Conservation (phyloP, 73 alveolate species). For the Symbiodinium pilosum region DNA sequence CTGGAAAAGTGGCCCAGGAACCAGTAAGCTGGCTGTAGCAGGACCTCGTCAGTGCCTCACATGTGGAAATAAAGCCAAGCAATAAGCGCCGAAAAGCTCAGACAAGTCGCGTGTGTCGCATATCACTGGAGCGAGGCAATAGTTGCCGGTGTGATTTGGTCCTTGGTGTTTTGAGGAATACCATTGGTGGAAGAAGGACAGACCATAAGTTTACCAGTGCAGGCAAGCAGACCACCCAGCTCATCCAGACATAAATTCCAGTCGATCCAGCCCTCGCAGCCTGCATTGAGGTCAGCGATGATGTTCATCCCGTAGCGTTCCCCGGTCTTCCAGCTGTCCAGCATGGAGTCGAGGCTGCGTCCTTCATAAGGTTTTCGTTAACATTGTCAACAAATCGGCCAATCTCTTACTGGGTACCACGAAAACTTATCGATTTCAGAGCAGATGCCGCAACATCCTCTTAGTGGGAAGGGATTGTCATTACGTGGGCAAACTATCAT, state of each 20-base stretch:
- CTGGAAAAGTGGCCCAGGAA: conserved; percentile 15
- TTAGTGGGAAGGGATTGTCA: no score
- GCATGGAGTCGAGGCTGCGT: background rate
- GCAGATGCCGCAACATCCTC: no score
- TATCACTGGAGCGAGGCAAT: background rate
- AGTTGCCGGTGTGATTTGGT: background rate
- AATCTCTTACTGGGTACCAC: no score
- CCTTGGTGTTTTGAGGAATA: background rate
- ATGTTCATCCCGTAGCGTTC: conserved; percentile 27
- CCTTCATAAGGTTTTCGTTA: no score
- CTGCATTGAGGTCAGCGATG: conserved; percentile 13
- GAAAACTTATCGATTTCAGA: no score
- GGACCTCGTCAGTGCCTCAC: background rate
- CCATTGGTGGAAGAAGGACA: no score
- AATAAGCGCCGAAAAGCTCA: no score
- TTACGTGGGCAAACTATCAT: no score
- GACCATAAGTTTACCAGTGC: background rate
- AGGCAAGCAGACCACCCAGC: conserved; percentile 8
- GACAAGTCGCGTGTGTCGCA: background rate
- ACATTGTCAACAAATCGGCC: no score
- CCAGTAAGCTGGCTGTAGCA: background rate
- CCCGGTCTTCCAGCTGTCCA: conserved; percentile 14
- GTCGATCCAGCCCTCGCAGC: conserved; percentile 35
- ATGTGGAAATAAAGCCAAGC: no score
- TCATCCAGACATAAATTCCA: conserved; percentile 32